Conservation (phyloP, 2,329 filamentous ascomycete genomes). For the Calonectria pseudoturangicola region DNA sequence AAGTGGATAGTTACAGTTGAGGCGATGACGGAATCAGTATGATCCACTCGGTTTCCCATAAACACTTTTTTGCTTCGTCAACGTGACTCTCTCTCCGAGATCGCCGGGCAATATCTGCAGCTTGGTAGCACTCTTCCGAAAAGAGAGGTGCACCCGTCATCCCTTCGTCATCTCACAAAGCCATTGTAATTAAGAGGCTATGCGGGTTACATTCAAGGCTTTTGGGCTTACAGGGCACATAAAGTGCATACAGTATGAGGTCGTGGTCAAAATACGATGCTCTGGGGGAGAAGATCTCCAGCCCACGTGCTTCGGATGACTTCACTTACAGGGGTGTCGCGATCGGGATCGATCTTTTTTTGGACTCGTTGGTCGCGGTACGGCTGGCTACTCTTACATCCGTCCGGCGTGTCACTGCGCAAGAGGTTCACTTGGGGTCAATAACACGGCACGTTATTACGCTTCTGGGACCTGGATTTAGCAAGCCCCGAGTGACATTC, state of each 20-base stretch:
- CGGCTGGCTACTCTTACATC: slow-evolving; percentile 15
- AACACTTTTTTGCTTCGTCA: background rate
- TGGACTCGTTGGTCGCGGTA: slow-evolving; percentile 13
- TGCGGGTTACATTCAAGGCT: slow-evolving; percentile 20
- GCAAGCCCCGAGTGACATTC: slow-evolving; percentile 32
- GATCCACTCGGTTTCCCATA: slow-evolving; percentile 8
- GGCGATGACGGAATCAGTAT: slow-evolving; percentile 18
- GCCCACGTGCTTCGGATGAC: slow-evolving; percentile 38
- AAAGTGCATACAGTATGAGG: background rate
- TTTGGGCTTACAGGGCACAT: slow-evolving; percentile 26
- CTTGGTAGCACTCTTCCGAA: slow-evolving; percentile 44
- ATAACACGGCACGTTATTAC: slow-evolving; percentile 20
- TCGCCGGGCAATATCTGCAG: slow-evolving; percentile 35
- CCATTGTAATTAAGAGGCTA: background rate
- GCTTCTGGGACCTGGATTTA: slow-evolving; percentile 23
- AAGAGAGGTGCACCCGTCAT: slow-evolving; percentile 44
- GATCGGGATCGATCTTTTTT: slow-evolving; percentile 27
- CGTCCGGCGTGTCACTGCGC: slow-evolving; percentile 24
- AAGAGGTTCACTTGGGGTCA: slow-evolving; percentile 18
- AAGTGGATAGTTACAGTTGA: slow-evolving; percentile 20
- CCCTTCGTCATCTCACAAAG: slow-evolving; percentile 48
- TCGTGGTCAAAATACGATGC: background rate
- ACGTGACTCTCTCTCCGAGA: slow-evolving; percentile 37
- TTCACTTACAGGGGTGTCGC: slow-evolving; percentile 30
- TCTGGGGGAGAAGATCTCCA: slow-evolving; percentile 17